Conservation (phyloP, 495 filamentous ascomycete species). For the Xylaria sp. region DNA sequence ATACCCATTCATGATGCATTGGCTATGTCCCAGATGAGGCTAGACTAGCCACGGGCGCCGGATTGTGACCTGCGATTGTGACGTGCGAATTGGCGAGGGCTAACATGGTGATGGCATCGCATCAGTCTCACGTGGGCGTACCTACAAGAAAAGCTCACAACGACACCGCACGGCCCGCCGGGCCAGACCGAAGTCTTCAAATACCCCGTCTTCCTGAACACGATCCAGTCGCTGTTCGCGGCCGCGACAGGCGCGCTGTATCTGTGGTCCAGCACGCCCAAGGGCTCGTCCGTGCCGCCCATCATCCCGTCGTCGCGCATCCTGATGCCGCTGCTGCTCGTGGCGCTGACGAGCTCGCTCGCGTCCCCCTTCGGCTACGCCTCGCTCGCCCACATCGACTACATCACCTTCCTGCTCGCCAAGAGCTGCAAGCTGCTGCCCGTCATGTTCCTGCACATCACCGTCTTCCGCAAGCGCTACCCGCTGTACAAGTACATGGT, state of each 20-base stretch:
- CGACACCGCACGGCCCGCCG: conserved; percentile 78
- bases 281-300: conserved; percentile 55
- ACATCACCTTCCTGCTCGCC: conserved; percentile 97
- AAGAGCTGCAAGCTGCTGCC: conserved; percentile 98
- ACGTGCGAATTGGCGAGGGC: not conserved
- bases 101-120: conserved; percentile 23
- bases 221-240: conserved; percentile 92
- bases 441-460: conserved; percentile 95
- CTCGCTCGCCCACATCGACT: conserved; percentile 92
- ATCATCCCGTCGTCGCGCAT: conserved; percentile 80
- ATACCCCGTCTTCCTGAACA: conserved; percentile 93
- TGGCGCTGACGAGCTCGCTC: conserved; percentile 85
- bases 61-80: too few relatives aligned
- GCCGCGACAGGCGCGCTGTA: conserved; percentile 81
- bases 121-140: conserved; percentile 92
- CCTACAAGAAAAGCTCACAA: conserved; percentile 96
- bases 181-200: conserved; percentile 75
- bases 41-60: too few relatives aligned
- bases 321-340: conserved; percentile 78
- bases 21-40: not conserved
- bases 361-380: conserved; percentile 96
- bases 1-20: not conserved
- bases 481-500: conserved; percentile 97
- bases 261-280: conserved; percentile 70
- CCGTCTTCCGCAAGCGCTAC: conserved; percentile 87